A percentile compares a stretch with the other conserved stretches of the same genome.
These are phyloP conservation scores for Epichloe gansuensis DNA, from an alignment of 2,329 filamentous ascomycete species.

Conservation along the genomic window DNA sequence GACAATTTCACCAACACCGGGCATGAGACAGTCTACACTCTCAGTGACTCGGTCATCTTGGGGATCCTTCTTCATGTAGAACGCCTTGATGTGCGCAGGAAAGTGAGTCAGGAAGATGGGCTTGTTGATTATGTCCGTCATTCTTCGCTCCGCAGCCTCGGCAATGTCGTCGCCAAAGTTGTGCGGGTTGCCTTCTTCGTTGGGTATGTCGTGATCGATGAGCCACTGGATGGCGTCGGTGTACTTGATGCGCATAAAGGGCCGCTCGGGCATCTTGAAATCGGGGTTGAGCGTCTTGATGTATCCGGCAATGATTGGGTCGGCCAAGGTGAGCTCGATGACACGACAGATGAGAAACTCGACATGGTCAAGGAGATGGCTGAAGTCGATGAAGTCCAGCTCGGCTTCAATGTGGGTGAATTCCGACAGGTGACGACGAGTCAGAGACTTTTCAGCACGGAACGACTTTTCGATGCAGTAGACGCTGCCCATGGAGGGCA, in stretches of 20 bases:
- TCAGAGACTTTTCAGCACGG: conserved; percentile 92
- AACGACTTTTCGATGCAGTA: conserved; percentile 99
- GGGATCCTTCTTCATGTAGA: conserved; percentile 93
- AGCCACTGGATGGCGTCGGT: conserved; percentile 91
- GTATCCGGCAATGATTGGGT: conserved; percentile 59
- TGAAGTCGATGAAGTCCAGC: conserved; percentile 89
- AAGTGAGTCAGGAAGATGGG: conserved; percentile 97
- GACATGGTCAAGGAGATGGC: conserved; percentile 75
- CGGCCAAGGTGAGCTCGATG: conserved; percentile 61
- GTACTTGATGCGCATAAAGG: conserved; percentile 94
- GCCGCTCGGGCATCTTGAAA: conserved; percentile 69
- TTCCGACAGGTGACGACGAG: conserved; percentile 85
- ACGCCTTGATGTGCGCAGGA: conserved; percentile 93
- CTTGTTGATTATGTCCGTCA: conserved; percentile 93
- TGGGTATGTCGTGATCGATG: conserved; percentile 75
- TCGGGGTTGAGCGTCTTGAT: conserved; percentile 84
- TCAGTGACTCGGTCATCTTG: conserved; percentile 77
- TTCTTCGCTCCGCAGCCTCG: conserved; percentile 87
- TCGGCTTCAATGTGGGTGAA: conserved; percentile 97
- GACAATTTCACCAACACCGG: conserved; percentile 92
- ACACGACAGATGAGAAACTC: conserved; percentile 82
- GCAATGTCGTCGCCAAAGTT: conserved; percentile 95
- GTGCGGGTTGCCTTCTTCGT: conserved; percentile 86
- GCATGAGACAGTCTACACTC: conserved; percentile 77
- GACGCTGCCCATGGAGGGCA: conserved; percentile 84